Conservation (phyloP, 345 rosid species). For the Turnera subulata region DNA sequence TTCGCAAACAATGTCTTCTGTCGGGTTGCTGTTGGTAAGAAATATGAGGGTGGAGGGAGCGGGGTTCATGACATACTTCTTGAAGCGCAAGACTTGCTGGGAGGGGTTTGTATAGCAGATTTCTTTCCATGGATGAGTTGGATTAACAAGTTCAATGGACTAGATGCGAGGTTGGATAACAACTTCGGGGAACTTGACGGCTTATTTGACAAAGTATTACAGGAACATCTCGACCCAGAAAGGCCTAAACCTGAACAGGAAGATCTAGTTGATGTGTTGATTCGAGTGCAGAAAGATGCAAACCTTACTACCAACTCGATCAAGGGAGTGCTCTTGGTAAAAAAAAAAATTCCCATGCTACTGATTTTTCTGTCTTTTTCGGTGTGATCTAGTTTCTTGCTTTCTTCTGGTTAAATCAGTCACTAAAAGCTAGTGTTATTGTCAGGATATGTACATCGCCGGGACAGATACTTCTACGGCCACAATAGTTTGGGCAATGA, state of each 20-base stretch:
- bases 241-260: slow-evolving; percentile 15
- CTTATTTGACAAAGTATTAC: slow-evolving; percentile 27
- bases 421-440: neutral
- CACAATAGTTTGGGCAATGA: slow-evolving; percentile 34
- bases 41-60: slow-evolving; percentile 10
- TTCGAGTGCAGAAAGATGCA: slow-evolving; percentile 4
- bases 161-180: slow-evolving; percentile 21
- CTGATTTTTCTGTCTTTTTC: no score
- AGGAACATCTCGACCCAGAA: slow-evolving; percentile 27
- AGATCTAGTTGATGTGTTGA: slow-evolving; percentile 16
- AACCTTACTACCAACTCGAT: no score
- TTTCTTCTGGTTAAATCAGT: no score
- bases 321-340: neutral
- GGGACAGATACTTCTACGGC: slow-evolving; percentile 37
- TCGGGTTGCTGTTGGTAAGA: slow-evolving; percentile 32
- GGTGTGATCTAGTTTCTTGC: no score
- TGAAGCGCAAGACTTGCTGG: slow-evolving; percentile 24
- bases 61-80: slow-evolving; percentile 19
- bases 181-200: slow-evolving; percentile 31
- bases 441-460: slow-evolving; percentile 39
- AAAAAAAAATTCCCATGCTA: neutral
- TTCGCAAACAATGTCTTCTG: slow-evolving; percentile 29
- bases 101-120: slow-evolving; percentile 29
- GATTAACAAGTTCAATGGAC: slow-evolving; percentile 38
- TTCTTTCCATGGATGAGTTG: slow-evolving; percentile 39